phyloP scores from a whole-genome alignment of 768 basidiomycete species.

The Mrakia frigida region DNA sequence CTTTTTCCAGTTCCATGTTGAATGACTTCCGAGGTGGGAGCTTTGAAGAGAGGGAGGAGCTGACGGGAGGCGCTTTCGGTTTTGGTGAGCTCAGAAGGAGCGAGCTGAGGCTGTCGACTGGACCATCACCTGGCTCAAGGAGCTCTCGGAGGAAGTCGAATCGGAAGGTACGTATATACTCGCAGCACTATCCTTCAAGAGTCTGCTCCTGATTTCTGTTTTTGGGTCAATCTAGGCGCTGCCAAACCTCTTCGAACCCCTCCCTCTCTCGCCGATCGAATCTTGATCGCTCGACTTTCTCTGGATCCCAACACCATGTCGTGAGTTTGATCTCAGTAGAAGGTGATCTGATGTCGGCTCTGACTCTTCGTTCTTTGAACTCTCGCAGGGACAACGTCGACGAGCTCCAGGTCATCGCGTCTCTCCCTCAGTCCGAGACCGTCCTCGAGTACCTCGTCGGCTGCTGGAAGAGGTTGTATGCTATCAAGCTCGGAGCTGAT shows the following conservation, averaged over 20 bases:
- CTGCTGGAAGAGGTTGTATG: slow-evolving; percentile 83
- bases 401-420: slow-evolving; percentile 50
- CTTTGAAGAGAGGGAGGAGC: background rate
- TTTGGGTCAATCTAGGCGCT: slow-evolving; percentile 32
- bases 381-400: slow-evolving; percentile 46
- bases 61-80: background rate
- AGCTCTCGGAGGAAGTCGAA: slow-evolving; percentile 60
- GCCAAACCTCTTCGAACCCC: slow-evolving; percentile 50
- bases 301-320: slow-evolving; percentile 66
- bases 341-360: background rate
- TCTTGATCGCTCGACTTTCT: slow-evolving; percentile 79
- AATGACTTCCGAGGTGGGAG: background rate
- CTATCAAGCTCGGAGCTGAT: slow-evolving; percentile 28
- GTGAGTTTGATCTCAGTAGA: slow-evolving; percentile 47
- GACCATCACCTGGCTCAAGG: slow-evolving; percentile 77
- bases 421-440: slow-evolving; percentile 70
- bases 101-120: slow-evolving; percentile 45
- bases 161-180: slow-evolving; percentile 18
- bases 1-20: background rate
- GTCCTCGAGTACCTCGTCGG: slow-evolving; percentile 83
- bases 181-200: background rate
- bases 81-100: slow-evolving; percentile 10
- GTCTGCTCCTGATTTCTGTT: background rate
- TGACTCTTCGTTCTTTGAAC: background rate
- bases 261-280: slow-evolving; percentile 63